A percentile compares a stretch with the other conserved stretches of the same genome.
phyloP scores from a whole-genome alignment of 257 asterid genomes.

The Galeopsis tetrahit region DNA sequence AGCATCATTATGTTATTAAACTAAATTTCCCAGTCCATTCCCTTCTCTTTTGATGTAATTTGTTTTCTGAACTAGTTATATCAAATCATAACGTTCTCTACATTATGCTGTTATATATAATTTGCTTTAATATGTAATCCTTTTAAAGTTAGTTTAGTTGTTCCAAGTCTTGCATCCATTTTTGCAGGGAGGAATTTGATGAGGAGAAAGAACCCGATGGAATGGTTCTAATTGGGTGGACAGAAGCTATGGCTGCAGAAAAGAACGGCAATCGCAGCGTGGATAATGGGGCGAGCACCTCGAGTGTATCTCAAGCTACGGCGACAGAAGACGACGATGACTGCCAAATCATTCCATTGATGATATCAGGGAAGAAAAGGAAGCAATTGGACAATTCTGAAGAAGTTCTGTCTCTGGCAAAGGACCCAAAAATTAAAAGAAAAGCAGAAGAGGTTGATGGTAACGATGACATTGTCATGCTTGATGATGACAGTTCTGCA shows the following conservation, averaged over 20 bases:
- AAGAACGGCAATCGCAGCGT: constrained; percentile 45
- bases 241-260: constrained; percentile 51
- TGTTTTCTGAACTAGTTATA: not conserved
- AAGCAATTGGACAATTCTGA: constrained; percentile 49
- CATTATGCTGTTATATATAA: not conserved
- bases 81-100: not conserved
- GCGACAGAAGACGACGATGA: constrained; percentile 64
- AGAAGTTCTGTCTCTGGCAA: constrained; percentile 27
- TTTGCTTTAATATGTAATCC: not conserved
- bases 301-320: constrained; percentile 49
- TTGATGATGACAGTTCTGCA: constrained; percentile 45
- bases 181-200: constrained; percentile 84
- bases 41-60: not conserved
- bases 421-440: constrained; percentile 44
- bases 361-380: constrained; percentile 64
- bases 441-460: constrained; percentile 46
- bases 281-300: constrained; percentile 75
- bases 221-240: constrained; percentile 91
- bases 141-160: not conserved
- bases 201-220: constrained; percentile 97
- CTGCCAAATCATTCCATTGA: constrained; percentile 46
- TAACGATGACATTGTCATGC: constrained; percentile 46
- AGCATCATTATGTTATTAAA: not conserved
- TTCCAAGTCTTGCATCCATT: constrained; percentile 17
- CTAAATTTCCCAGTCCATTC: not conserved